phyloP scores from a whole-genome alignment of 305 asterid species.

The Fraxinus greggii region DNA sequence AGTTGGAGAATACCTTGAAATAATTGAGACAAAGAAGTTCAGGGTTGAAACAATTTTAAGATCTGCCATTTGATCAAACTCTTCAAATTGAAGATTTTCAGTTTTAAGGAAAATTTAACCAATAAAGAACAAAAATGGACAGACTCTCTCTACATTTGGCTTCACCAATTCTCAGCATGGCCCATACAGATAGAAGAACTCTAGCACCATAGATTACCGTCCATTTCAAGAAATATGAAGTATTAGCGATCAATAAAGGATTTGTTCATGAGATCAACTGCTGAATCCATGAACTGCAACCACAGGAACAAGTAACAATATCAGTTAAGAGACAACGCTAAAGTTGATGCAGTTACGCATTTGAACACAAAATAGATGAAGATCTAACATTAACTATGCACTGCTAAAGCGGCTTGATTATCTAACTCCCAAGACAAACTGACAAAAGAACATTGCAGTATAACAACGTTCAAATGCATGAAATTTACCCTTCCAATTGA shows the following conservation, averaged over 20 bases:
- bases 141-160: not conserved
- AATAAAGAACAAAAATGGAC: not conserved
- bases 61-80: conserved; percentile 21
- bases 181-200: conserved; percentile 1
- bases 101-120: not conserved
- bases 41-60: not conserved
- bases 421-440: not conserved
- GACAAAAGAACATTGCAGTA: not conserved
- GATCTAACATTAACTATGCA: not conserved
- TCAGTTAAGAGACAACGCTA: conserved; percentile 10
- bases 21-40: not conserved
- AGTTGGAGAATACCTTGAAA: not conserved
- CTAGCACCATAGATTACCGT: conserved; percentile 13
- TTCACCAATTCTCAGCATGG: not conserved
- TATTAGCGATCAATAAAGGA: conserved; percentile 68
- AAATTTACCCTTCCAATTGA: conserved; percentile 65
- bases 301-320: conserved; percentile 27
- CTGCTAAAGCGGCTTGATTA: not conserved
- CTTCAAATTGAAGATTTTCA: conserved; percentile 29
- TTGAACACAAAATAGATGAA: not conserved
- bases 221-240: not conserved
- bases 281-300: conserved; percentile 94
- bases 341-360: not conserved
- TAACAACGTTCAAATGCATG: not conserved
- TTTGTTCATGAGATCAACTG: conserved; percentile 86